Evolutionary conservation across 768 basidiomycete genomes (phyloP).

Genomic region (Baorangia bicolor): DNA sequence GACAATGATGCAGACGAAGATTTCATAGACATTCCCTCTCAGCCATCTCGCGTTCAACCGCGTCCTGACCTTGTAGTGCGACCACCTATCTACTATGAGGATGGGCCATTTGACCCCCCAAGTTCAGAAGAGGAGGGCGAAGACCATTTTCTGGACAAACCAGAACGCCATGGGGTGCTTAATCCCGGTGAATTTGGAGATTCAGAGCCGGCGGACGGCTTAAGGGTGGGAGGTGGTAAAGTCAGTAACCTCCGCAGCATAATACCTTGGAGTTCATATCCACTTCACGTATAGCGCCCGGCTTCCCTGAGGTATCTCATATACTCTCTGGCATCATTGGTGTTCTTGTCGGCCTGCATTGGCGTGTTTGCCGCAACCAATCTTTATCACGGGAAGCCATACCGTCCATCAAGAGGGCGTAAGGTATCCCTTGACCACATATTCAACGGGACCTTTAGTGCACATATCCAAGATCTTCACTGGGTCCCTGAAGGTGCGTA

Average conservation of each 20-base stretch:
- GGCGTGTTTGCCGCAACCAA: conserved; percentile 76
- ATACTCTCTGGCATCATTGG: conserved; percentile 56
- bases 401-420: conserved; percentile 51
- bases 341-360: conserved; percentile 63
- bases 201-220: conserved; percentile 29
- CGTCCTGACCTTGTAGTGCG: conserved; percentile 18
- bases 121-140: conserved; percentile 77
- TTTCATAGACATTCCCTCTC: conserved; percentile 5
- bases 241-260: conserved; percentile 25
- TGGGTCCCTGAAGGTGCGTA: conserved; percentile 92
- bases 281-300: conserved; percentile 37
- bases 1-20: conserved; percentile 26
- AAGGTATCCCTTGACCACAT: conserved; percentile 87
- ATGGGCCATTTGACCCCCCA: conserved; percentile 74
- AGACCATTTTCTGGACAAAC: conserved; percentile 48
- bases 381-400: conserved; percentile 56
- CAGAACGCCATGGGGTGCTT: conserved; percentile 7
- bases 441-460: conserved; percentile 85
- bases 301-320: conserved; percentile 62
- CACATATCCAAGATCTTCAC: conserved; percentile 47
- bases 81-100: conserved; percentile 61
- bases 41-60: background rate
- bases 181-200: conserved; percentile 12
- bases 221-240: conserved; percentile 39
- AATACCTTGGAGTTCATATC: conserved; percentile 4